These are phyloP conservation scores for Eucalyptus melliodora DNA, from an alignment of 345 rosid genomes.

Conservation along the genomic window DNA sequence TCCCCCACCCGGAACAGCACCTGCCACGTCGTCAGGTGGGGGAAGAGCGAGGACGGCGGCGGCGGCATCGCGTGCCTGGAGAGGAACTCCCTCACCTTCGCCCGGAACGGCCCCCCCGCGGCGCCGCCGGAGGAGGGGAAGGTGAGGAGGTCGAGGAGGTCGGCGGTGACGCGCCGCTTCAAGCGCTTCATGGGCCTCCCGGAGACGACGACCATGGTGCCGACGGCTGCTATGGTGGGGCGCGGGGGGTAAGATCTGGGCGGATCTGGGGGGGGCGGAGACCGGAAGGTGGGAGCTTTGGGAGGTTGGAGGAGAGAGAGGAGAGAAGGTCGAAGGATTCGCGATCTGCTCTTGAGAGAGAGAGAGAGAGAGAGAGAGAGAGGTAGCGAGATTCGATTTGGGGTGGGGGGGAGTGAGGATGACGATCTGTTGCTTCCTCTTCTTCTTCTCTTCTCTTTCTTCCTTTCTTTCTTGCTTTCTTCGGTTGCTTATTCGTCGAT, in stretches of 20 bases:
- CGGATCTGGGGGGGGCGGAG: not conserved
- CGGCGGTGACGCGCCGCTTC: constrained; percentile 67
- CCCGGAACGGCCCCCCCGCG: constrained; percentile 23
- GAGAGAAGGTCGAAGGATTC: not conserved
- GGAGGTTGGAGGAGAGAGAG: not conserved
- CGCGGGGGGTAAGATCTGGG: not conserved
- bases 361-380: not conserved
- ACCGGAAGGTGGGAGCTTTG: not conserved
- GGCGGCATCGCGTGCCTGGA: constrained; percentile 32
- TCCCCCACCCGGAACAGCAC: constrained; percentile 41
- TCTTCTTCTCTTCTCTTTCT: not conserved
- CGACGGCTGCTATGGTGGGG: not conserved
- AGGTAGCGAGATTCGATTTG: not conserved
- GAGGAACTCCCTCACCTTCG: constrained; percentile 24
- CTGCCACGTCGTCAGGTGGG: constrained; percentile 50
- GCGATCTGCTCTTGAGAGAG: not conserved
- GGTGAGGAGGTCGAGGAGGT: constrained; percentile 39
- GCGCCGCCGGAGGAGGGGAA: constrained; percentile 18
- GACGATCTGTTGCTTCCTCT: not conserved
- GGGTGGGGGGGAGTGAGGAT: not conserved
- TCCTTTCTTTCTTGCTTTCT: not conserved
- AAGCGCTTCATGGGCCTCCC: constrained; percentile 46
- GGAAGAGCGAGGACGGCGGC: constrained; percentile 35
- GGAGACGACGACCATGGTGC: constrained; percentile 32
- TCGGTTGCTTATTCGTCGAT: not conserved